Evolutionary conservation across 805 yeast species (phyloP).

Genomic region (Yarrowia sp.): DNA sequence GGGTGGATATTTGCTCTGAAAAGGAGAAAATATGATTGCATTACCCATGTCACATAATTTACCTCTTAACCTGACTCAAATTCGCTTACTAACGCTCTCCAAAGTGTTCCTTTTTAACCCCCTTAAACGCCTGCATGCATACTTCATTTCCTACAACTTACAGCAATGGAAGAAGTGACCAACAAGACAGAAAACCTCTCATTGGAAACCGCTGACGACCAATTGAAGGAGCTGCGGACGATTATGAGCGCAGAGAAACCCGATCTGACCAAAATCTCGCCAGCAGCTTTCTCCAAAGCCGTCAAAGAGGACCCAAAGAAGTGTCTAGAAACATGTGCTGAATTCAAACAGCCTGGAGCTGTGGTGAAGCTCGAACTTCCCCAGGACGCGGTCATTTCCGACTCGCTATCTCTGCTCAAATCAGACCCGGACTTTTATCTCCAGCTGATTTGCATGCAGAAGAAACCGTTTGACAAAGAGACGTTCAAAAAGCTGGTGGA

Average conservation of each 20-base stretch:
- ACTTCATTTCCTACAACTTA: not conserved
- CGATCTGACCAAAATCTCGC: not conserved
- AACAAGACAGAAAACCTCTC: not conserved
- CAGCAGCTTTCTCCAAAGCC: not conserved
- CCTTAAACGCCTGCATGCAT: not conserved
- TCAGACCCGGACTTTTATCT: conserved; percentile 21
- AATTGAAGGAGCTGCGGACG: not conserved
- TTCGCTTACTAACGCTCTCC: too few relatives aligned
- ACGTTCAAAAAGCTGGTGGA: conserved; percentile 13
- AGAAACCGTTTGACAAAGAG: conserved; percentile 1
- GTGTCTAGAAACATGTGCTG: not conserved
- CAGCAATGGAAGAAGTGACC: not conserved
- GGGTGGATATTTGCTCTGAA: not conserved
- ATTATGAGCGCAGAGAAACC: conserved; percentile 9
- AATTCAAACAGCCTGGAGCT: not conserved
- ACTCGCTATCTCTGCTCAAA: not conserved
- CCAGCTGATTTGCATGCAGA: conserved; percentile 18
- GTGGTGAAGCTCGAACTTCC: not conserved
- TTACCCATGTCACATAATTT: too few relatives aligned
- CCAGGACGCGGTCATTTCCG: not conserved
- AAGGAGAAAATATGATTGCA: too few relatives aligned
- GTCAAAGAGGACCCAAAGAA: not conserved
- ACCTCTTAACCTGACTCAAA: too few relatives aligned
- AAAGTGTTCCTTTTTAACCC: too few relatives aligned
- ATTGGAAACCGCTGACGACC: not conserved